phyloP scores from a whole-genome alignment of 306 rosid species.

The Arachis stenosperma region DNA sequence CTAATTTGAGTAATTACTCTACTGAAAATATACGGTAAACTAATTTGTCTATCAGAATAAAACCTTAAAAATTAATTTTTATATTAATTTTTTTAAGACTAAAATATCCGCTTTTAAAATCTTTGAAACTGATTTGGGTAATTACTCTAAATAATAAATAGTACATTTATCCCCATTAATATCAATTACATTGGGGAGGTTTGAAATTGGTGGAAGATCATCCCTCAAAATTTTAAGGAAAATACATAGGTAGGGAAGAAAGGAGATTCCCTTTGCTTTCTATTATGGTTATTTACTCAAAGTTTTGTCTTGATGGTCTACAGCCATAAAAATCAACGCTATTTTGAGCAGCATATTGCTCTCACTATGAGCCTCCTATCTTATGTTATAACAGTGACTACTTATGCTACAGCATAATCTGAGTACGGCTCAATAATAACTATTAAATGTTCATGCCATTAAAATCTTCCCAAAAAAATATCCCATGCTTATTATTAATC shows the following conservation, averaged over 20 bases:
- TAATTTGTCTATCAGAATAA: too few species aligned
- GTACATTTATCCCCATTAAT: too few species aligned
- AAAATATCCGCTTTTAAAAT: too few species aligned
- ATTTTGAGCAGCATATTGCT: not conserved
- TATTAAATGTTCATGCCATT: conserved; percentile 3
- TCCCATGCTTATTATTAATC: not conserved
- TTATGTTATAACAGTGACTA: not conserved
- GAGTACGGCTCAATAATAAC: not conserved
- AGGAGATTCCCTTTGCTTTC: not conserved
- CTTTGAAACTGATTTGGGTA: too few species aligned
- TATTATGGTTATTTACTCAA: not conserved
- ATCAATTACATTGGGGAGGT: too few species aligned
- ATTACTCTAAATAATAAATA: too few species aligned
- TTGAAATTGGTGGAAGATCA: too few species aligned
- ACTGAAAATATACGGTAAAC: too few species aligned
- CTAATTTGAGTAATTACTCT: too few species aligned
- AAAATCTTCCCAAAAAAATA: not conserved
- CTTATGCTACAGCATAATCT: not conserved
- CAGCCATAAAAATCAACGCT: not conserved
- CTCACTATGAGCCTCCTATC: not conserved
- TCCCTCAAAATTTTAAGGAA: too few species aligned
- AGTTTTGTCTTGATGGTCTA: not conserved
- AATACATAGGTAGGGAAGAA: not conserved
- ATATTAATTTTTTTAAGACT: too few species aligned
- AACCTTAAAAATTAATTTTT: too few species aligned